A percentile compares a stretch with the other conserved stretches of the same genome.
Evolutionary conservation across 2,329 filamentous ascomycete genomes (phyloP).

Genomic region (Pseudogymnoascus sp.): DNA sequence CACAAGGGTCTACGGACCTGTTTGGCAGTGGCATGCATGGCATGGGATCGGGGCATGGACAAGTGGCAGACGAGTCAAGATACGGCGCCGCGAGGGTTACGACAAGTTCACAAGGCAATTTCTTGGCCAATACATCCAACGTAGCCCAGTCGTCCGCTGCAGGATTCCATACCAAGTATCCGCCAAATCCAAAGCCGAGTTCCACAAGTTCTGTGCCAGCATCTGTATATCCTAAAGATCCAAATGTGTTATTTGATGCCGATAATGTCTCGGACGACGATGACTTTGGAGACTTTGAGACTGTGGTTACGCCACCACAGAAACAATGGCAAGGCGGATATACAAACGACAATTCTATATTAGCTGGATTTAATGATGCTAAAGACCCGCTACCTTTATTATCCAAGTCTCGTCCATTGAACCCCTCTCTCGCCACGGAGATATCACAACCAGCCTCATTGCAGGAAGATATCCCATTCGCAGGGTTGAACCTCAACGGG

Average conservation of each 20-base stretch:
- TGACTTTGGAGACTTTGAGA: slow-evolving; percentile 61
- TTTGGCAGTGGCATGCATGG: not conserved
- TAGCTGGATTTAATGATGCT: not conserved
- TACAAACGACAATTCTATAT: not conserved
- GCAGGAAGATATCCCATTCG: slow-evolving; percentile 46
- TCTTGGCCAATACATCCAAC: not conserved
- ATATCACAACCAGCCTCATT: slow-evolving; percentile 44
- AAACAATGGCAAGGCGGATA: not conserved
- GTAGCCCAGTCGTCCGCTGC: not conserved
- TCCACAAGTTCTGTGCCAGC: not conserved
- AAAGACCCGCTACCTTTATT: not conserved
- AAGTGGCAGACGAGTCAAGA: not conserved
- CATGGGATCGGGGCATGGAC: not conserved
- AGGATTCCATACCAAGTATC: not conserved
- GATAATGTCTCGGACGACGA: slow-evolving; percentile 43
- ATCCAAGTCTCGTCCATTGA: not conserved
- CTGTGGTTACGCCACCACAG: slow-evolving; percentile 33
- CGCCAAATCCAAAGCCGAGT: not conserved
- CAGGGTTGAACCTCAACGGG: slow-evolving; percentile 40
- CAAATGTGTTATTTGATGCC: slow-evolving; percentile 29
- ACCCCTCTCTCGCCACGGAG: not conserved
- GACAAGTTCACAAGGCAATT: not conserved
- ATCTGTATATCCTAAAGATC: not conserved
- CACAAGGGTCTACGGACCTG: not conserved
- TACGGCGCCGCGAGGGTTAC: not conserved